Percentiles rank a stretch among this genome's conserved stretches.
phyloP scores from a whole-genome alignment of 768 basidiomycete genomes.

The Boletus eberwhitei region DNA sequence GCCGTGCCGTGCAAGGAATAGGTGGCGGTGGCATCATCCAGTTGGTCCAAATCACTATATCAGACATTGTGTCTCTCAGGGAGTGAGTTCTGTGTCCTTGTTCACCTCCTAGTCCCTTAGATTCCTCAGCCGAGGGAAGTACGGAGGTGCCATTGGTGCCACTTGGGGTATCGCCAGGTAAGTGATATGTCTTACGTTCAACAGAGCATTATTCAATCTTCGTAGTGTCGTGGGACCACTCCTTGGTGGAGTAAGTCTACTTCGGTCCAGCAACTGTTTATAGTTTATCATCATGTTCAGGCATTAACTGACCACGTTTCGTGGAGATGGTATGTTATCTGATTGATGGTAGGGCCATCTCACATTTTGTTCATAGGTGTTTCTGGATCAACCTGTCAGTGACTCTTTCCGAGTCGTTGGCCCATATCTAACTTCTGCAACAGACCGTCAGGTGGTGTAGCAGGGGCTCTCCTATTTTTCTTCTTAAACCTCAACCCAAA shows the following conservation, averaged over 20 bases:
- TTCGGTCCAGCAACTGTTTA: not conserved
- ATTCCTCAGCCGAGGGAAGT: slow-evolving; percentile 36
- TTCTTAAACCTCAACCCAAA: slow-evolving; percentile 36
- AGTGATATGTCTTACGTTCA: not conserved
- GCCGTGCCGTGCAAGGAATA: slow-evolving; percentile 42
- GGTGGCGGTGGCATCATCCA: slow-evolving; percentile 41
- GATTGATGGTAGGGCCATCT: not conserved
- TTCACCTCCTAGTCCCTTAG: not conserved
- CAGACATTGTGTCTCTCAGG: slow-evolving; percentile 37
- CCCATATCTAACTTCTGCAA: not conserved
- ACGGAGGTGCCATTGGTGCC: slow-evolving; percentile 35
- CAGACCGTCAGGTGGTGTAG: slow-evolving; percentile 37
- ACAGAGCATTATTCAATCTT: not conserved
- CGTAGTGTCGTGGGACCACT: slow-evolving; percentile 44
- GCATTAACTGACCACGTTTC: slow-evolving; percentile 34
- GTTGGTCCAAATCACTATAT: slow-evolving; percentile 35
- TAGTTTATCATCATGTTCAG: slow-evolving; percentile 10
- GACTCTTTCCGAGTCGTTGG: not conserved
- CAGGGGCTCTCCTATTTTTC: slow-evolving; percentile 31
- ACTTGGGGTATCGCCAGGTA: slow-evolving; percentile 42
- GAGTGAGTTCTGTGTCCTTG: slow-evolving; percentile 24
- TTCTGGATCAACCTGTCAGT: slow-evolving; percentile 37
- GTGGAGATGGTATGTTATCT: slow-evolving; percentile 38
- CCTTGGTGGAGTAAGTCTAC: slow-evolving; percentile 32
- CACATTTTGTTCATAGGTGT: slow-evolving; percentile 25